Conservation (phyloP, 1,139 yeast genomes). For the Candida sp. region DNA sequence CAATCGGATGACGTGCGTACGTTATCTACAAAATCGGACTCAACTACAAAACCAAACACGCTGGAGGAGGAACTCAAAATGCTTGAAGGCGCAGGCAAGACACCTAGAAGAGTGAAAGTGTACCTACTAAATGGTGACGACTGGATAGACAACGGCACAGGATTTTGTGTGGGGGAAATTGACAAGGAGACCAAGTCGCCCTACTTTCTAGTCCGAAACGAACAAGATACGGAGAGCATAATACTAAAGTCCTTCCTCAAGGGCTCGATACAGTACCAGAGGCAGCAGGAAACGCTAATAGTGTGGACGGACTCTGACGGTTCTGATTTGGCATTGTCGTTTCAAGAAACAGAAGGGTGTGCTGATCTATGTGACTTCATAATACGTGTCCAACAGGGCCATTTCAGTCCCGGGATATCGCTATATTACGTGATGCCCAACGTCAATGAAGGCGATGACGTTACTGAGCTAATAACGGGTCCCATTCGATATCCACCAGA, state of each 20-base stretch:
- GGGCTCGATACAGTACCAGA: slow-evolving; percentile 83
- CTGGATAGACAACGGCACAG: slow-evolving; percentile 96
- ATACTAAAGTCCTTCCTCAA: slow-evolving; percentile 69
- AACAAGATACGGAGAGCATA: slow-evolving; percentile 59
- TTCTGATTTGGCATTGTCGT: slow-evolving; percentile 85
- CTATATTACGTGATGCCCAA: slow-evolving; percentile 72
- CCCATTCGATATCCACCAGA: slow-evolving; percentile 71
- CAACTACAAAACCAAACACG: background rate
- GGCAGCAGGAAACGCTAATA: slow-evolving; percentile 93
- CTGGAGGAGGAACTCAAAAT: slow-evolving; percentile 4
- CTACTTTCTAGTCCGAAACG: slow-evolving; percentile 75
- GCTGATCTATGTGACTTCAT: slow-evolving; percentile 82
- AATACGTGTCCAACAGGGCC: slow-evolving; percentile 63
- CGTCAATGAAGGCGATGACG: slow-evolving; percentile 40
- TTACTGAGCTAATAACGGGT: slow-evolving; percentile 82
- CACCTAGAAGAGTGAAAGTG: slow-evolving; percentile 85
- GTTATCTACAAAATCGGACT: background rate
- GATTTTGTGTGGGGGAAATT: slow-evolving; percentile 80
- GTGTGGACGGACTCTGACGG: slow-evolving; percentile 92
- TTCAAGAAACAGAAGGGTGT: slow-evolving; percentile 94
- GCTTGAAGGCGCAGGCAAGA: slow-evolving; percentile 14
- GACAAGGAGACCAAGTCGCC: slow-evolving; percentile 48
- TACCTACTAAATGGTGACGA: slow-evolving; percentile 79
- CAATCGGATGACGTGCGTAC: background rate
- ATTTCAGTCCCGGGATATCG: slow-evolving; percentile 69